A percentile compares a stretch with the other conserved stretches of the same genome.
These are phyloP conservation scores for Cladosporium austrohemisphaericum DNA, from an alignment of 2,329 filamentous ascomycete species.

Conservation along the genomic window DNA sequence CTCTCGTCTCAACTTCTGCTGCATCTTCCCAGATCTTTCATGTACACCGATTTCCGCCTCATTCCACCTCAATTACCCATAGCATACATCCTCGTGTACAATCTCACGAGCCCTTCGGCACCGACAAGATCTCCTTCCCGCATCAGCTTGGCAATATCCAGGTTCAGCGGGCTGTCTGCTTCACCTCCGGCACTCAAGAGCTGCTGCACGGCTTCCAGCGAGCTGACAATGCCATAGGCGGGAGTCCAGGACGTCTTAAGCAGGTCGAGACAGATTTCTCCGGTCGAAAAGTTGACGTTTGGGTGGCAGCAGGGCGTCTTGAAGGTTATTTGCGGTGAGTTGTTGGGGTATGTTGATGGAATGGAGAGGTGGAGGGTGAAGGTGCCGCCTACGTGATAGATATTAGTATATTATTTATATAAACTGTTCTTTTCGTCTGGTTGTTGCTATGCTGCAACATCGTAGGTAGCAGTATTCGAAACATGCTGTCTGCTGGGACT, in stretches of 20 bases:
- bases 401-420: neutral
- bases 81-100: constrained; percentile 58
- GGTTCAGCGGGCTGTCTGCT: constrained; percentile 71
- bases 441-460: neutral
- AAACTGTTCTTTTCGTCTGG: neutral
- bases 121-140: constrained; percentile 65
- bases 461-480: too few species aligned
- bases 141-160: constrained; percentile 71
- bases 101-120: constrained; percentile 66
- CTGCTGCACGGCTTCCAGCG: constrained; percentile 68
- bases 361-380: constrained; percentile 80
- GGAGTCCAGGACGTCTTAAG: constrained; percentile 76
- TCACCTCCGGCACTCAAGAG: constrained; percentile 61
- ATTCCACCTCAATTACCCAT: constrained; percentile 15
- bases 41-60: neutral
- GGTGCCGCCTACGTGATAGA: constrained; percentile 55
- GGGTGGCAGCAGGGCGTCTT: constrained; percentile 81
- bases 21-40: neutral
- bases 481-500: too few species aligned
- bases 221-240: constrained; percentile 74
- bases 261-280: constrained; percentile 92
- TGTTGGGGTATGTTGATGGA: constrained; percentile 72
- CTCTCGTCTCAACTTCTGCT: neutral
- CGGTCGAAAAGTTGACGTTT: constrained; percentile 69
- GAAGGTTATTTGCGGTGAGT: constrained; percentile 75